Conservation (phyloP, 441 rosid genomes). For the Adansonia madagascariensis region DNA sequence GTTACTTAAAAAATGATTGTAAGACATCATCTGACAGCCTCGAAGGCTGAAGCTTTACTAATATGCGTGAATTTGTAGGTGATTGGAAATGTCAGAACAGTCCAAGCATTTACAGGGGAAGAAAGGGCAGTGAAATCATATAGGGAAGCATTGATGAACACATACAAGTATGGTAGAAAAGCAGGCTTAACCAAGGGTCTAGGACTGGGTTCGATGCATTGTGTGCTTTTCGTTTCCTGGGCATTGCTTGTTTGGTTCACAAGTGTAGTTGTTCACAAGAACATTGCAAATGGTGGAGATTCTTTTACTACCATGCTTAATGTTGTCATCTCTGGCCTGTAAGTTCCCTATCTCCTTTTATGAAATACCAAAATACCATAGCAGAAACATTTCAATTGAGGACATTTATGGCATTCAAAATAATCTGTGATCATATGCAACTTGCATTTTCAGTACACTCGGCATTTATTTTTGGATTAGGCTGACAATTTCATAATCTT, state of each 20-base stretch:
- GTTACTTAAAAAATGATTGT: not conserved
- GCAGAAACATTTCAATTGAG: too few relatives aligned
- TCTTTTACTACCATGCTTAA: slow-evolving; percentile 98
- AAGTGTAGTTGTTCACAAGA: slow-evolving; percentile 81
- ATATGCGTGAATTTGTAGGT: slow-evolving; percentile 49
- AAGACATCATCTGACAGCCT: not conserved
- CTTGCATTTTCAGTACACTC: not conserved
- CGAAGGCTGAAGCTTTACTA: not conserved
- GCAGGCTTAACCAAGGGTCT: slow-evolving; percentile 91
- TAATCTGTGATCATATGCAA: not conserved
- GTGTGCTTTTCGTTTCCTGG: slow-evolving; percentile 89
- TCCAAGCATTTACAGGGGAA: slow-evolving; percentile 93
- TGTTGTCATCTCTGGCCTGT: slow-evolving; percentile 94
- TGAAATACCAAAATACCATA: not conserved
- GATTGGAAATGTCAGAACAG: slow-evolving; percentile 91
- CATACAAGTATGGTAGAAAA: slow-evolving; percentile 73
- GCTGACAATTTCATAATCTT: not conserved
- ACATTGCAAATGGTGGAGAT: slow-evolving; percentile 81
- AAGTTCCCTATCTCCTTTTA: slow-evolving; percentile 33
- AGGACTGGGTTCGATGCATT: slow-evolving; percentile 82
- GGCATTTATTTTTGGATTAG: too few relatives aligned
- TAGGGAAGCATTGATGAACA: slow-evolving; percentile 62
- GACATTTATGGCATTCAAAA: too few relatives aligned
- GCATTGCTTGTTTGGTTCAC: slow-evolving; percentile 93
- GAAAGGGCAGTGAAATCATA: slow-evolving; percentile 77